phyloP scores from a whole-genome alignment of 805 yeast species.

The Henningerozyma blattae region DNA sequence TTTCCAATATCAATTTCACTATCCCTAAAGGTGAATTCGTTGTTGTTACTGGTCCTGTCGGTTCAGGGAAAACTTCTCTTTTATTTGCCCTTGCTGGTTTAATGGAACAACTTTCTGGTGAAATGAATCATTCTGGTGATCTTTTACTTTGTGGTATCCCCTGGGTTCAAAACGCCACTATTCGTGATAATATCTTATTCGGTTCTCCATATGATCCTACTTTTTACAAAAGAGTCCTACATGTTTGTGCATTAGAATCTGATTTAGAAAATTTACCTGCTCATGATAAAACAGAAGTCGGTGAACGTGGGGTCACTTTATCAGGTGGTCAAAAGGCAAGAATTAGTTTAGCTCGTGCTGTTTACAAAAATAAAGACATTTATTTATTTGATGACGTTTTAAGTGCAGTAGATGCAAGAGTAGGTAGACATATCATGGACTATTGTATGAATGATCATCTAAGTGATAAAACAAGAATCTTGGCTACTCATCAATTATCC shows the following conservation, averaged over 20 bases:
- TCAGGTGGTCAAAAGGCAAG: conserved; percentile 91
- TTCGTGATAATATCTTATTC: conserved; percentile 61
- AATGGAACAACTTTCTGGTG: conserved; percentile 40
- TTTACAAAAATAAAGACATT: conserved; percentile 56
- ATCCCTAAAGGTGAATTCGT: conserved; percentile 58
- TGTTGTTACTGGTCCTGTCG: conserved; percentile 52
- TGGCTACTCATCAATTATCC: conserved; percentile 79
- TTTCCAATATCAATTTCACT: conserved; percentile 36
- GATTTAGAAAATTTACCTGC: conserved; percentile 60
- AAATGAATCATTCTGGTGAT: conserved; percentile 41
- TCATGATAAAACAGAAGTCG: conserved; percentile 71
- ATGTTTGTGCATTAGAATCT: conserved; percentile 53
- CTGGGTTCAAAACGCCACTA: conserved; percentile 77
- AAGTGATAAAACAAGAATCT: conserved; percentile 47
- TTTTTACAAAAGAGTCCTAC: conserved; percentile 41
- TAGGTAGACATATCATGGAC: conserved; percentile 67
- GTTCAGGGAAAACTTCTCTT: conserved; percentile 71
- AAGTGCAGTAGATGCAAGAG: conserved; percentile 80
- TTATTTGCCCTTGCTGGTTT: conserved; percentile 61
- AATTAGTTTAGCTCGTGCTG: conserved; percentile 67
- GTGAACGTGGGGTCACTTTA: conserved; percentile 74
- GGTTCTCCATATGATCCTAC: conserved; percentile 42
- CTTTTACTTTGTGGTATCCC: conserved; percentile 52
- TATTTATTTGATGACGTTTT: conserved; percentile 67
- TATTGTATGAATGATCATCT: conserved; percentile 54